Conservation (phyloP, 2,329 filamentous ascomycete species). For the Calonectria pauciramosa region DNA sequence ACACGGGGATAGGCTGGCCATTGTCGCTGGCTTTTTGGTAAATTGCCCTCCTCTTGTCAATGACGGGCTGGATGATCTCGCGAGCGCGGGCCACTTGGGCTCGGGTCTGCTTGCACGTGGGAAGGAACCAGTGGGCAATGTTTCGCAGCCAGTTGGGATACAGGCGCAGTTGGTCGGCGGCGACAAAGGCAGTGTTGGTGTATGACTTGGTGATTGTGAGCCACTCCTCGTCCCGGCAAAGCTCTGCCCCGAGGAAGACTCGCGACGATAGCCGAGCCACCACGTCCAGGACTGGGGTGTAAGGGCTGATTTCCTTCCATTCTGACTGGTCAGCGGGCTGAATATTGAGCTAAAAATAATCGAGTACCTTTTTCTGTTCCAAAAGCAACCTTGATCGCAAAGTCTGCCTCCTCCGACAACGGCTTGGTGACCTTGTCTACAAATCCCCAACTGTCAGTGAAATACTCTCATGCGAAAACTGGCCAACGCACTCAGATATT, state of each 20-base stretch:
- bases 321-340: neutral
- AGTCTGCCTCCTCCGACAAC: neutral
- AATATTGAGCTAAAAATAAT: rapidly evolving
- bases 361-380: neutral
- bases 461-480: neutral
- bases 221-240: neutral
- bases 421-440: neutral
- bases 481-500: neutral
- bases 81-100: neutral
- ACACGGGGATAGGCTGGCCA: neutral
- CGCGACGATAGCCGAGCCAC: neutral
- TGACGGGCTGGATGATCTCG: neutral
- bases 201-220: neutral
- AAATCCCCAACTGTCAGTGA: neutral
- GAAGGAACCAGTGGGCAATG: neutral
- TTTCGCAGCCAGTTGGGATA: neutral
- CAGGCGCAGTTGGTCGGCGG: neutral
- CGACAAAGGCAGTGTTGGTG: neutral
- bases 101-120: neutral
- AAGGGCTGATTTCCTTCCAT: neutral
- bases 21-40: neutral
- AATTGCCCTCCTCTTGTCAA: neutral
- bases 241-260: neutral
- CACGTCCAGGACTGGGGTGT: neutral
- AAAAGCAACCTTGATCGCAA: neutral